Evolutionary conservation across 2,329 filamentous ascomycete genomes (phyloP).

Genomic region (Myriosclerotinia duriaeana): DNA sequence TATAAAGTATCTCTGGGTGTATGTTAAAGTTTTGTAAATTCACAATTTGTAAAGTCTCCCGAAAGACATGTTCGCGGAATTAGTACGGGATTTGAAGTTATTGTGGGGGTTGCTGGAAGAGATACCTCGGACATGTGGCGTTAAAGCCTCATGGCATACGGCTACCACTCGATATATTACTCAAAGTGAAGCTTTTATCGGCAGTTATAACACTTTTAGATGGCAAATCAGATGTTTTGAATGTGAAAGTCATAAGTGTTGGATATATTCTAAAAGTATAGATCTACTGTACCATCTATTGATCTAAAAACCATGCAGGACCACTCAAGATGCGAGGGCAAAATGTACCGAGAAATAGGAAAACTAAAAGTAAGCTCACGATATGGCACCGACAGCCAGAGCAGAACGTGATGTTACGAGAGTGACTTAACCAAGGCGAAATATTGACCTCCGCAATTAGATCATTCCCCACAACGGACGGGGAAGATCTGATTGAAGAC

Average conservation of each 20-base stretch:
- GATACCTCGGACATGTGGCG: no score
- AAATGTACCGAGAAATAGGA: not conserved
- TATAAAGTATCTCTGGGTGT: not conserved
- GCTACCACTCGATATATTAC: no score
- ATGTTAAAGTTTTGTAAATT: not conserved
- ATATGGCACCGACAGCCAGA: not conserved
- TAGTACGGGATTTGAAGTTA: not conserved
- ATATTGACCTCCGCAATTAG: constrained; percentile 22
- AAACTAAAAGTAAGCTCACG: not conserved
- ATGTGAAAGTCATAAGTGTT: not conserved
- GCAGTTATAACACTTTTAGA: not conserved
- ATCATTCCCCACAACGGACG: constrained; percentile 58
- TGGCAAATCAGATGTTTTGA: not conserved
- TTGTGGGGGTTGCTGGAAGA: no score
- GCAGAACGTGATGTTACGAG: not conserved
- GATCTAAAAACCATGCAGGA: constrained; percentile 16
- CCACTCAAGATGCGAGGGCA: not conserved
- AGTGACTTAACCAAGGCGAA: not conserved
- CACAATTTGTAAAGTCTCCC: not conserved
- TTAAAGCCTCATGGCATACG: no score
- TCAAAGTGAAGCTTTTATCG: no score
- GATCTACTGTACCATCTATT: constrained; percentile 4
- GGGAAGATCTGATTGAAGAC: constrained; percentile 48
- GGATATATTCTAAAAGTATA: not conserved
- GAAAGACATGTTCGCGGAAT: constrained; percentile 4